phyloP scores from a whole-genome alignment of 1,284 basidiomycete genomes.

The Microbotryum scabiosae region DNA sequence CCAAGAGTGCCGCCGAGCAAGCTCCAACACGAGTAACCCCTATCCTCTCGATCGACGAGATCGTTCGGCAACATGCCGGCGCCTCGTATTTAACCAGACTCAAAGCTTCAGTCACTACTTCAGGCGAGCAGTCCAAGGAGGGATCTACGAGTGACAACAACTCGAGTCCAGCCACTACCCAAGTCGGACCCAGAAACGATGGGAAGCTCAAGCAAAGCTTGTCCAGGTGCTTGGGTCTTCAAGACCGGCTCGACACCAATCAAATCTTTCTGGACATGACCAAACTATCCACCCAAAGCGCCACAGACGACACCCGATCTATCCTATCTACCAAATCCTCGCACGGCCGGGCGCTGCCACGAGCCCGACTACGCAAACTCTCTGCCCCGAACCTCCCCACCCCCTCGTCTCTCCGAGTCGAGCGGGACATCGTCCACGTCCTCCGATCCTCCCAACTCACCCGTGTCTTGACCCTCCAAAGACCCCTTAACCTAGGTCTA shows the following conservation, averaged over 20 bases:
- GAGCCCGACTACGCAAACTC: slow-evolving; percentile 1
- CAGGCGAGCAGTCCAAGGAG: slow-evolving; percentile 29
- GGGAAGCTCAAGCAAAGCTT: background rate
- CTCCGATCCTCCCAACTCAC: slow-evolving; percentile 76
- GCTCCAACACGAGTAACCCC: background rate
- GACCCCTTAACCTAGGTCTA: slow-evolving; percentile 63
- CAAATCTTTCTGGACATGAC: background rate
- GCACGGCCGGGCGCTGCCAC: background rate
- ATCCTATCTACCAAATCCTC: background rate
- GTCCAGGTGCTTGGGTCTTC: background rate
- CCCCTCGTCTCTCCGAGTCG: background rate
- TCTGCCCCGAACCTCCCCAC: background rate
- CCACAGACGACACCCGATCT: slow-evolving; percentile 1
- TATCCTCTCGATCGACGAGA: slow-evolving; percentile 42
- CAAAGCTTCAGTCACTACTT: background rate
- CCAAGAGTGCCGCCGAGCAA: too few species aligned
- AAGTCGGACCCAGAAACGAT: background rate
- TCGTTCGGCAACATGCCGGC: slow-evolving; percentile 40
- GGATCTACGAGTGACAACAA: background rate
- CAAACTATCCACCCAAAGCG: background rate
- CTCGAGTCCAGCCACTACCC: background rate
- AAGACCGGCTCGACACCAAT: background rate
- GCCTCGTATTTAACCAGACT: slow-evolving; percentile 31
- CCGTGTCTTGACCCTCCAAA: slow-evolving; percentile 64
- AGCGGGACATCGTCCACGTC: slow-evolving; percentile 46